These are phyloP conservation scores for Logfia minima DNA, from an alignment of 129 eudicot species.

Conservation along the genomic window DNA sequence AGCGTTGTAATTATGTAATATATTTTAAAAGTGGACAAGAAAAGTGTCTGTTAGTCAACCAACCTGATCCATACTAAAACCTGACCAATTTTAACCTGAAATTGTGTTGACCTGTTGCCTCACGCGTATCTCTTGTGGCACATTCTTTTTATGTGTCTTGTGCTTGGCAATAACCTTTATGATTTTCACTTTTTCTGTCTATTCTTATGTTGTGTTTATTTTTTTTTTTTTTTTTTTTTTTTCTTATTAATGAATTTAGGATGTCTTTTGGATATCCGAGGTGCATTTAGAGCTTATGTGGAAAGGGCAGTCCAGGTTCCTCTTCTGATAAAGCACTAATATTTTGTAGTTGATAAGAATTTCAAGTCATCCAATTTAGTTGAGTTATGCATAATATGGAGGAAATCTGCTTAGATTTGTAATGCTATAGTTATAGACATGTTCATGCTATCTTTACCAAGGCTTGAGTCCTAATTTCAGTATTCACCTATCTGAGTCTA, in stretches of 20 bases:
- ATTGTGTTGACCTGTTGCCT: not conserved
- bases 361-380: slow-evolving; percentile 20
- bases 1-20: not conserved
- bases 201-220: slow-evolving; percentile 15
- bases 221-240: not conserved
- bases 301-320: slow-evolving; percentile 23
- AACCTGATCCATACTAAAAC: not conserved
- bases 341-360: slow-evolving; percentile 20
- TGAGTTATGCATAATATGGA: slow-evolving; percentile 32
- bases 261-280: slow-evolving; percentile 8
- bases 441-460: not conserved
- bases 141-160: not conserved
- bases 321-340: slow-evolving; percentile 17
- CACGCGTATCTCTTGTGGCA: not conserved
- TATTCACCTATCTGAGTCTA: not conserved
- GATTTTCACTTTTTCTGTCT: not conserved
- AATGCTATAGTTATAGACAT: slow-evolving; percentile 17
- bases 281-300: slow-evolving; percentile 21
- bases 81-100: not conserved
- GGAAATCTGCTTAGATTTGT: slow-evolving; percentile 10
- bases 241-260: slow-evolving; percentile 18
- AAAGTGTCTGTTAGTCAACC: not conserved
- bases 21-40: not conserved
- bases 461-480: not conserved
- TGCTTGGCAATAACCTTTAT: not conserved